A percentile compares a stretch with the other conserved stretches of the same genome.
Conservation (phyloP, 2,329 filamentous ascomycete species). For the Colletotrichum eremochloae region DNA sequence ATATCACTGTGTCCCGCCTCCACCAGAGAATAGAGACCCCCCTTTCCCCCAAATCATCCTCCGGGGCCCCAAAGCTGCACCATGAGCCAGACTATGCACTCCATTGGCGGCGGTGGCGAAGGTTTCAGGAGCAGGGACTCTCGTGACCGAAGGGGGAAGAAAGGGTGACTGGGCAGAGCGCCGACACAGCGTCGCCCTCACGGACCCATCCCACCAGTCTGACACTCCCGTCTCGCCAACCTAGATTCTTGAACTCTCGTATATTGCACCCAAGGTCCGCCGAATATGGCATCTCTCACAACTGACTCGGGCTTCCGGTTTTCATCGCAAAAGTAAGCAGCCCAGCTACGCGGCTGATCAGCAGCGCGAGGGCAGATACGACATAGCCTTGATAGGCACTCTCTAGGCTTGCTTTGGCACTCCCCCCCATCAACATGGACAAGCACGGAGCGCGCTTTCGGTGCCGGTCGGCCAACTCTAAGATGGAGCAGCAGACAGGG, state of each 20-base stretch:
- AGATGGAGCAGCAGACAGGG: not conserved
- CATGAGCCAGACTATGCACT: not conserved
- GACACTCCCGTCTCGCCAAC: constrained; percentile 6
- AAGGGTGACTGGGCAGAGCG: not conserved
- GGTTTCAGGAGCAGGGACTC: constrained; percentile 23
- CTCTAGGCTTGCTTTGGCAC: not conserved
- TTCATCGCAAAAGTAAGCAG: constrained; percentile 4
- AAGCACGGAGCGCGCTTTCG: not conserved
- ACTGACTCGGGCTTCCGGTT: constrained; percentile 3
- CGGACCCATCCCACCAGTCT: constrained; percentile 9
- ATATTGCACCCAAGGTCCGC: not conserved
- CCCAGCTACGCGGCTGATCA: not conserved
- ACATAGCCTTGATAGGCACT: not conserved
- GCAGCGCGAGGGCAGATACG: not conserved
- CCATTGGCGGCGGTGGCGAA: constrained; percentile 4
- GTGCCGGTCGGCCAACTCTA: constrained; percentile 4
- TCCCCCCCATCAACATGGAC: not conserved
- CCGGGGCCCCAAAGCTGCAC: not conserved
- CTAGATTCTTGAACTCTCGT: constrained; percentile 9
- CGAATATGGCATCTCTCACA: not conserved
- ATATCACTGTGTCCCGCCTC: not conserved
- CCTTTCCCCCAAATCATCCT: not conserved
- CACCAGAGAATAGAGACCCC: not conserved
- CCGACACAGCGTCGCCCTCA: constrained; percentile 29
- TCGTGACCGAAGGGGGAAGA: not conserved